A percentile compares a stretch with the other conserved stretches of the same genome.
Conservation (phyloP, 2,329 filamentous ascomycete genomes). For the Trichoderma sp. region DNA sequence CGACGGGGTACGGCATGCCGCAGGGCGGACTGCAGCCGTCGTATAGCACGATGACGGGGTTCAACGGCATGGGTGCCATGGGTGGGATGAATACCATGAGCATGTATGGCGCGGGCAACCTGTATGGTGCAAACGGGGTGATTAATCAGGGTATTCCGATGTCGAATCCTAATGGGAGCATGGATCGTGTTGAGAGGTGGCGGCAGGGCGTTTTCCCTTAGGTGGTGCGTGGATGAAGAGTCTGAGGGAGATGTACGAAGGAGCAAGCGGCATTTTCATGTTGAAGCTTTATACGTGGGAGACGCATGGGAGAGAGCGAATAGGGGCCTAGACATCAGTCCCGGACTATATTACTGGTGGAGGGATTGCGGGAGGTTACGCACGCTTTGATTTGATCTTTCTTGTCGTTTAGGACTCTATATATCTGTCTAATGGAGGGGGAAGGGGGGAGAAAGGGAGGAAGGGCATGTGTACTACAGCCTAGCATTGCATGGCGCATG, state of each 20-base stretch:
- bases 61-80: conserved; percentile 28
- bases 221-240: too few species aligned
- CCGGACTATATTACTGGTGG: too few species aligned
- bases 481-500: conserved; percentile 28
- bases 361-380: background rate
- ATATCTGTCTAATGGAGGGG: background rate
- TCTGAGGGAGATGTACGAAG: too few species aligned
- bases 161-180: conserved; percentile 33
- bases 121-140: conserved; percentile 35
- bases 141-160: conserved; percentile 35
- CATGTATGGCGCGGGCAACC: conserved; percentile 32
- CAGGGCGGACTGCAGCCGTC: conserved; percentile 33
- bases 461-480: background rate
- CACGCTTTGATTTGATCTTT: background rate
- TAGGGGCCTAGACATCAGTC: too few species aligned
- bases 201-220: conserved; percentile 46
- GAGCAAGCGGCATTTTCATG: too few species aligned
- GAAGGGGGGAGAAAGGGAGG: background rate
- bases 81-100: conserved; percentile 31
- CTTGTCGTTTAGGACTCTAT: background rate
- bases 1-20: conserved; percentile 33
- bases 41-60: conserved; percentile 36
- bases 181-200: conserved; percentile 49
- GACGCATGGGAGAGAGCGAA: too few species aligned
- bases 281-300: too few species aligned